Percentiles rank a stretch among this genome's conserved stretches.
These are phyloP conservation scores for Fraxinus angustifolia DNA, from an alignment of 305 asterid genomes.

Conservation along the genomic window DNA sequence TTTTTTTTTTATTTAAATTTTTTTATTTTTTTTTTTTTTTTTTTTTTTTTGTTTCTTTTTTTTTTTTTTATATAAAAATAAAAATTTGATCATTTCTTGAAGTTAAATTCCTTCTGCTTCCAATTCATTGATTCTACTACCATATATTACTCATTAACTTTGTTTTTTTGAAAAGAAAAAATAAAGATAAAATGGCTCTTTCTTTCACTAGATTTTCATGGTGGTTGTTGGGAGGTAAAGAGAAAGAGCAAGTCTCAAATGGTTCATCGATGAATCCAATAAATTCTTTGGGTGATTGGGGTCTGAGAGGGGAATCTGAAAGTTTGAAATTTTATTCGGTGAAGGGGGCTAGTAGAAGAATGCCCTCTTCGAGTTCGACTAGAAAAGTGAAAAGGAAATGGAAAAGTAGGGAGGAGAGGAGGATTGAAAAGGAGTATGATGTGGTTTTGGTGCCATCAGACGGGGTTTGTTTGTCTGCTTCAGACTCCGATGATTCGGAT, in stretches of 20 bases:
- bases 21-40: too few species aligned
- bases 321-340: constrained; percentile 45
- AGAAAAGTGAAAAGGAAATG: constrained; percentile 70
- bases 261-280: constrained; percentile 48
- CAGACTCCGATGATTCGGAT: constrained; percentile 87
- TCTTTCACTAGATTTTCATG: constrained; percentile 69
- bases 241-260: constrained; percentile 59
- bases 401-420: constrained; percentile 82
- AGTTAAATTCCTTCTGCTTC: constrained; percentile 10
- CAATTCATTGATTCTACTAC: constrained; percentile 21
- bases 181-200: constrained; percentile 44
- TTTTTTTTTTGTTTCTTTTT: too few species aligned
- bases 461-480: constrained; percentile 75
- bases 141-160: constrained; percentile 7
- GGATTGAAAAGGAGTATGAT: constrained; percentile 69
- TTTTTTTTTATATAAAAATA: background rate
- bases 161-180: background rate
- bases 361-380: constrained; percentile 48
- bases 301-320: constrained; percentile 61
- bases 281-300: constrained; percentile 69
- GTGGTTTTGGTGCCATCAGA: constrained; percentile 86
- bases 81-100: constrained; percentile 8
- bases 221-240: constrained; percentile 75
- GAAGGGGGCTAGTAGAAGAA: constrained; percentile 39
- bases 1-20: too few species aligned